Evolutionary conservation across 768 basidiomycete genomes (phyloP).

Genomic region (Russula sp.): DNA sequence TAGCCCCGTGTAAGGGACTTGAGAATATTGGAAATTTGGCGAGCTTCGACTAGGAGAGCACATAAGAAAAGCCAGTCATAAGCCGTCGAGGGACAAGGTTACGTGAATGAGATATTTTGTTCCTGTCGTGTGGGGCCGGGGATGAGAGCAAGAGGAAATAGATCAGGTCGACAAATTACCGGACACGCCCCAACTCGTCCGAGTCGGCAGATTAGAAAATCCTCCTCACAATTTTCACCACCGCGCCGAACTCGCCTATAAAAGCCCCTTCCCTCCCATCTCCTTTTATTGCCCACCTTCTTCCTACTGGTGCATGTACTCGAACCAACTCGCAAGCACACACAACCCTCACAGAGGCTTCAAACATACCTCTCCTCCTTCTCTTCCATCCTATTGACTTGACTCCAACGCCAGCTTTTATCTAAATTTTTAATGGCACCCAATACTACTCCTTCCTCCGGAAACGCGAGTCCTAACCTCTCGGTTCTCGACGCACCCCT

Average conservation of each 20-base stretch:
- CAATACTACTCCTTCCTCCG: slow-evolving; percentile 52
- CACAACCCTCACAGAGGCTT: slow-evolving; percentile 87
- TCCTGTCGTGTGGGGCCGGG: too few species aligned
- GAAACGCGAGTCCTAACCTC: slow-evolving; percentile 51
- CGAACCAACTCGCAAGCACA: slow-evolving; percentile 85
- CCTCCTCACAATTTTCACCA: neutral
- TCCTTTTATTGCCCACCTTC: neutral
- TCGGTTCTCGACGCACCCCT: slow-evolving; percentile 72
- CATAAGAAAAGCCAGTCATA: too few species aligned
- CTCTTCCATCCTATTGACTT: slow-evolving; percentile 43
- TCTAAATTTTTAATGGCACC: slow-evolving; percentile 46
- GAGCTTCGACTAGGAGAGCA: neutral
- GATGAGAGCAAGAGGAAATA: too few species aligned
- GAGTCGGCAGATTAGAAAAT: neutral
- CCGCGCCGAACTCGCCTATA: slow-evolving; percentile 2
- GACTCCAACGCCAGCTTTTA: slow-evolving; percentile 34
- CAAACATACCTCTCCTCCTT: slow-evolving; percentile 76
- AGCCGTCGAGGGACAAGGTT: too few species aligned
- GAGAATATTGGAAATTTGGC: neutral
- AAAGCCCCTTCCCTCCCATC: neutral
- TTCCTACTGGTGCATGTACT: slow-evolving; percentile 73
- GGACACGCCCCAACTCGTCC: neutral
- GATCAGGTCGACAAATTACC: neutral
- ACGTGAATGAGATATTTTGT: neutral
- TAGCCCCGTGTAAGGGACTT: neutral